These are phyloP conservation scores for Dictyophora rubrovolvata DNA, from an alignment of 768 basidiomycete genomes.

Conservation along the genomic window DNA sequence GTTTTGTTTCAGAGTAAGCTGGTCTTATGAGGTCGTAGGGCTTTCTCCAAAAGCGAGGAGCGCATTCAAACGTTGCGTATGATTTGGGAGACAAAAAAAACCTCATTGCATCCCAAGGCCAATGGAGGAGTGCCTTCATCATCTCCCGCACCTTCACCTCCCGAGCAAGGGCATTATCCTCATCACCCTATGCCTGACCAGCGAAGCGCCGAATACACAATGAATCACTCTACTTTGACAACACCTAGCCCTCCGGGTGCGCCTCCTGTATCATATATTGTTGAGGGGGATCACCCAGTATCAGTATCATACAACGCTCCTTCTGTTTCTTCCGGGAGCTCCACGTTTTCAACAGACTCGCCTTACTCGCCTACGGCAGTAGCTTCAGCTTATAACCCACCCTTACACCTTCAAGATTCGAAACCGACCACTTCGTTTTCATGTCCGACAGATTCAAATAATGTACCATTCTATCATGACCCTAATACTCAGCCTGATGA, in stretches of 20 bases:
- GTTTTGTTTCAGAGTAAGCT: not conserved
- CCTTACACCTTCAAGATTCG: not conserved
- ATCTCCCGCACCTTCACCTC: not conserved
- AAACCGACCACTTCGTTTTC: not conserved
- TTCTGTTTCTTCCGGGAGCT: conserved; percentile 6
- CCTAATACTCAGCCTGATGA: not conserved
- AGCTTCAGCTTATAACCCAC: not conserved
- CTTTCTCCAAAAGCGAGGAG: conserved; percentile 64
- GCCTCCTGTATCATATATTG: not conserved
- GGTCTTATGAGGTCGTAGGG: conserved; percentile 13
- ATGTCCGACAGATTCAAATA: not conserved
- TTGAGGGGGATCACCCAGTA: not conserved
- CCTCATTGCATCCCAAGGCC: not conserved
- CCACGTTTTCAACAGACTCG: conserved; percentile 1
- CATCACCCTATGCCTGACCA: not conserved
- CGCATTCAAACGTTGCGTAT: conserved; percentile 49
- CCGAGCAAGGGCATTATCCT: not conserved
- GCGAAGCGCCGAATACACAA: not conserved
- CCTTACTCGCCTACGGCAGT: not conserved
- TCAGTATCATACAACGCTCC: not conserved
- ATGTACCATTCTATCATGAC: not conserved
- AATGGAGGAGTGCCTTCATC: not conserved
- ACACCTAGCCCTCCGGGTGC: not conserved
- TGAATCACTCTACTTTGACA: not conserved
- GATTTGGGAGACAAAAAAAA: conserved; percentile 27